Evolutionary conservation across 352 stramenopile genomes (phyloP), one percentile per base, ranked within the genome.

Genomic region (Elongisporangium prolatum): DNA sequence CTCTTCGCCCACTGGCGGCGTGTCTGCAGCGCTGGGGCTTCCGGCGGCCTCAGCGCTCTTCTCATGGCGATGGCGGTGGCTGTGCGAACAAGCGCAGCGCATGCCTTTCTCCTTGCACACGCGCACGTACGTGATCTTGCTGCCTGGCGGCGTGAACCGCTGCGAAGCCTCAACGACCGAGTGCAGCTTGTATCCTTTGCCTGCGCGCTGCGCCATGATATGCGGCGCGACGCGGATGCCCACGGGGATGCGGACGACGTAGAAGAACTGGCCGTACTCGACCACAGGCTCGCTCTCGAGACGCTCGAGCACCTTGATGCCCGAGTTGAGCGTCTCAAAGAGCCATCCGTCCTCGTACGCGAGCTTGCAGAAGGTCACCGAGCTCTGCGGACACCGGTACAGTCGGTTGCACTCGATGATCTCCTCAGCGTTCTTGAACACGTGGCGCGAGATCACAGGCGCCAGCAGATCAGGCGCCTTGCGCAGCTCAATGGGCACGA

Each of bases 51-150:
- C 57, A 52, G 48, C 47, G 20, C 55, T 54, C 22, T 59, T 53
- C 57, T 54, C 59, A 9, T 64, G 69, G 24, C 28, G 16, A 52
- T 71, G 70, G 8, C 58, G 56, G 55, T 88, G 78, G 20, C 60
- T 78, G 21, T 72, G 54, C 47, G 74, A 84, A 38, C 76, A 90
- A 4, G 67, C 75, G 47, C 76, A 87, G 1, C 69, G 77, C 49
- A 57, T 79, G 59, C 82, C 87, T 55, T 88, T 88, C 47, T 93
- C 84, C 34, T 84, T 84, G 37, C 80, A 89, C 1, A 93, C 75
- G n/a, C 84, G 82, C 17, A 93, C 81, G 38, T 93, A 93, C 50
- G 84, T 91, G 59, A 93, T 89, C 53, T 89, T 89, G 57, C 81
- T 91, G 1, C 81, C 80, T 16, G 81, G 80, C 0, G 84, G 84